Evolutionary conservation across 495 filamentous ascomycete species (phyloP).

Genomic region (Hypoxylon cercidicola): DNA sequence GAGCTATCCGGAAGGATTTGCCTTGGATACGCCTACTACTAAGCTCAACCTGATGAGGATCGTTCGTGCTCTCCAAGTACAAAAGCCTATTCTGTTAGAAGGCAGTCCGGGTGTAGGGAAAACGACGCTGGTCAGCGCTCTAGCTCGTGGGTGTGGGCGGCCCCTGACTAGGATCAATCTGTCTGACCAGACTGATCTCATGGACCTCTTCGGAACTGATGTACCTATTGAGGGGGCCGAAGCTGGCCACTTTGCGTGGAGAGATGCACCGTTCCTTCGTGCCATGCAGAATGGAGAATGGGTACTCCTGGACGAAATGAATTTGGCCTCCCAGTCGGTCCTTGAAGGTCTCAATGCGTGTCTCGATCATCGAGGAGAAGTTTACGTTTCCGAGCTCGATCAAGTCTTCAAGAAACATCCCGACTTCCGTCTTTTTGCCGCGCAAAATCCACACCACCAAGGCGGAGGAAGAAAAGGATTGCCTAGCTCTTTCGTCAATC

Average conservation of each 20-base stretch:
- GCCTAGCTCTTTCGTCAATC: conserved; percentile 95
- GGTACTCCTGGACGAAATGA: conserved; percentile 99
- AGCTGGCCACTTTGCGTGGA: conserved; percentile 90
- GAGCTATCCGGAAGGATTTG: conserved; percentile 70
- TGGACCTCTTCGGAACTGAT: conserved; percentile 97
- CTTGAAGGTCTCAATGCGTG: conserved; percentile 97
- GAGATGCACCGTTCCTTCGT: conserved; percentile 92
- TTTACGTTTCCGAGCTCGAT: conserved; percentile 93
- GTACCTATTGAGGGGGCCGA: conserved; percentile 90
- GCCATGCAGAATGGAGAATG: conserved; percentile 97
- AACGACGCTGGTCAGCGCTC: conserved; percentile 87
- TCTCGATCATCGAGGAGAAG: conserved; percentile 95
- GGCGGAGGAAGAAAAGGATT: conserved; percentile 96
- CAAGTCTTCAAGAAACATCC: conserved; percentile 91
- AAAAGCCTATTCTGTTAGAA: conserved; percentile 92
- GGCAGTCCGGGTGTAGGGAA: conserved; percentile 98
- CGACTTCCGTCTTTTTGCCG: conserved; percentile 91
- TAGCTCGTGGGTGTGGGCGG: conserved; percentile 80
- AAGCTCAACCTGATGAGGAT: conserved; percentile 89
- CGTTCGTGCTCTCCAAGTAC: conserved; percentile 85
- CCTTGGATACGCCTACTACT: conserved; percentile 88
- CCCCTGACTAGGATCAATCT: conserved; percentile 93
- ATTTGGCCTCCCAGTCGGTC: conserved; percentile 95
- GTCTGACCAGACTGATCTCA: conserved; percentile 96
- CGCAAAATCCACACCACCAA: conserved; percentile 97